These are phyloP conservation scores for Cryptococcus floricola DNA, from an alignment of 1,284 basidiomycete species.

Conservation along the genomic window DNA sequence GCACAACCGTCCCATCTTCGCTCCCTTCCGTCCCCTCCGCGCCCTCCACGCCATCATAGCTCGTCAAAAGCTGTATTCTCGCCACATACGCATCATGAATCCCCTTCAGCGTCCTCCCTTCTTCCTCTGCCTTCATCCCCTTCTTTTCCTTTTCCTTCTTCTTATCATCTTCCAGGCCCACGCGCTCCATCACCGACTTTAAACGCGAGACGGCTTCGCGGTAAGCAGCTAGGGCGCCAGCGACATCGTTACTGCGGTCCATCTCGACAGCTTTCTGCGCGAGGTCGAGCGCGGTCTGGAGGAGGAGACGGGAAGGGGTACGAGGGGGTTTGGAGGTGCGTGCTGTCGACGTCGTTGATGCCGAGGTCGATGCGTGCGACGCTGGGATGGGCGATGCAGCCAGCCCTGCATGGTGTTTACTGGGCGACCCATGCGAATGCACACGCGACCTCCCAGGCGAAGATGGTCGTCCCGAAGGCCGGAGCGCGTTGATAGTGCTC, in stretches of 20 bases:
- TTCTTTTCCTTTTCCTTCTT: conserved; percentile 10
- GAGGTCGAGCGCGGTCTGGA: conserved; percentile 48
- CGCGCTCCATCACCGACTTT: conserved; percentile 48
- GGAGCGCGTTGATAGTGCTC: not conserved
- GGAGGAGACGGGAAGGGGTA: conserved; percentile 43
- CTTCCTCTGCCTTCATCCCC: conserved; percentile 42
- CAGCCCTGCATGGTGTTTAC: not conserved
- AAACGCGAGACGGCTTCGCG: conserved; percentile 45
- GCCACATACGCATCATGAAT: conserved; percentile 50
- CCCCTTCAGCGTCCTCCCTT: conserved; percentile 46
- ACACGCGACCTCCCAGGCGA: no score
- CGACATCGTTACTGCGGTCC: conserved; percentile 48
- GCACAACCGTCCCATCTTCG: no score
- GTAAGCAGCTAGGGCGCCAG: conserved; percentile 45
- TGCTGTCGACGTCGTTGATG: not conserved
- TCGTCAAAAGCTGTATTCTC: conserved; percentile 39
- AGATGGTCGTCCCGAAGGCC: no score
- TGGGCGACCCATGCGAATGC: not conserved
- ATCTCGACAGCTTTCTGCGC: conserved; percentile 50
- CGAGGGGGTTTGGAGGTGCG: conserved; percentile 10
- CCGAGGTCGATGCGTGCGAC: not conserved
- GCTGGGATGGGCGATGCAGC: not conserved
- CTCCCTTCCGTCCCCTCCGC: no score
- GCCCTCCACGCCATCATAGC: conserved; percentile 22
- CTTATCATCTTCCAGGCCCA: conserved; percentile 35